phyloP scores from a whole-genome alignment of 352 stramenopile genomes.

The Pythium coloratum region DNA sequence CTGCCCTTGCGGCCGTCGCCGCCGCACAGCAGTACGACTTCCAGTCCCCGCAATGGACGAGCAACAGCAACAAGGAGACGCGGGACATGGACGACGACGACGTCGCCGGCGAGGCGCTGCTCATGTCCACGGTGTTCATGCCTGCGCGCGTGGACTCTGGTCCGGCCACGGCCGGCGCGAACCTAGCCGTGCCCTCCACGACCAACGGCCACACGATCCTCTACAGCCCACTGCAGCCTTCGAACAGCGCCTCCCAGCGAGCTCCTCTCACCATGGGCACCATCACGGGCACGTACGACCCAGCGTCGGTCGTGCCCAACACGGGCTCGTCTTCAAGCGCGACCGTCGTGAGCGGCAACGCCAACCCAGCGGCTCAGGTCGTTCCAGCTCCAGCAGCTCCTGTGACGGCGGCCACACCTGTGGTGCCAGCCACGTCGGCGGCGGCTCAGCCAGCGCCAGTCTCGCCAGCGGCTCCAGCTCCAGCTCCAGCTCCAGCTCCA shows the following conservation, averaged over 20 bases:
- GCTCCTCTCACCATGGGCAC: slow-evolving; percentile 16
- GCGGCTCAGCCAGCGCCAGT: neutral
- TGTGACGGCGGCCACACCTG: neutral
- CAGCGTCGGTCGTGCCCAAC: slow-evolving; percentile 4
- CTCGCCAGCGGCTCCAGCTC: neutral
- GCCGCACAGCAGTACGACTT: slow-evolving; percentile 22
- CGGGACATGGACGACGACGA: slow-evolving; percentile 1
- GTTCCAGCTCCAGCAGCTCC: neutral
- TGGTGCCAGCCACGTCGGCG: slow-evolving; percentile 5
- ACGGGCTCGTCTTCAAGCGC: neutral
- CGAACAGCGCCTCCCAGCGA: neutral
- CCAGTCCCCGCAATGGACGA: slow-evolving; percentile 8
- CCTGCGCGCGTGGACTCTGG: slow-evolving; percentile 21
- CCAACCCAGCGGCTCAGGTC: slow-evolving; percentile 4
- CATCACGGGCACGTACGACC: slow-evolving; percentile 19
- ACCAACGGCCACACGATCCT: slow-evolving; percentile 21
- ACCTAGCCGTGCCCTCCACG: slow-evolving; percentile 19
- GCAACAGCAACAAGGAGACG: neutral
- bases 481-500: neutral
- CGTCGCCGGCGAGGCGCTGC: slow-evolving; percentile 16
- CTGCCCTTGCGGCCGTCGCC: slow-evolving; percentile 15
- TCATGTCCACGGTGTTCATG: slow-evolving; percentile 27
- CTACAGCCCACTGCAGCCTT: slow-evolving; percentile 8
- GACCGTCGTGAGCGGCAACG: slow-evolving; percentile 2
- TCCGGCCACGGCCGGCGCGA: slow-evolving; percentile 6